Conservation (phyloP, 2,329 filamentous ascomycete genomes). For the Fusarium sp. region DNA sequence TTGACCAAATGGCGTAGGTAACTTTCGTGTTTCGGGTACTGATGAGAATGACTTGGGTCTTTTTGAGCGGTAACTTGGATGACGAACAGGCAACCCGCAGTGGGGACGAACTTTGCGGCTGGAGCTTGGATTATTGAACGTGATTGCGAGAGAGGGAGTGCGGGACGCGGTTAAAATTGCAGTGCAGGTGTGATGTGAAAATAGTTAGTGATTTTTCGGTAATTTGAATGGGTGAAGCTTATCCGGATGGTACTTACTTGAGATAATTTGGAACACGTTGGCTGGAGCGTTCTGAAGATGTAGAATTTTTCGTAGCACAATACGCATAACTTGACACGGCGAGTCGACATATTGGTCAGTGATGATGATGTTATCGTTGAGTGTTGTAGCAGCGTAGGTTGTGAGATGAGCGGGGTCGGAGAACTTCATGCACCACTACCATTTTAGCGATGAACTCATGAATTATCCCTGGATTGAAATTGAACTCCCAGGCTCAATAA, state of each 20-base stretch:
- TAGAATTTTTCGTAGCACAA: no score
- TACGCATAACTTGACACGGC: no score
- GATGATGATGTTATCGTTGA: no score
- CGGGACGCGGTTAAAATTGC: no score
- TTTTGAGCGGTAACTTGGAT: rapidly evolving
- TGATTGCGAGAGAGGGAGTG: rapidly evolving
- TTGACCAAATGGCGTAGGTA: rapidly evolving
- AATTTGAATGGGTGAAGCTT: no score
- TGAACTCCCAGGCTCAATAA: rapidly evolving
- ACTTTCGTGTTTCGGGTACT: rapidly evolving
- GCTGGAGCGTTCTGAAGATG: no score
- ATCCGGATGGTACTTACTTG: no score
- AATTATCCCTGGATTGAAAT: rapidly evolving
- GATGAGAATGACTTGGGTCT: rapidly evolving
- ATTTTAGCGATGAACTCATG: rapidly evolving
- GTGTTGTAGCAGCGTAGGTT: rapidly evolving
- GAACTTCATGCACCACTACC: rapidly evolving
- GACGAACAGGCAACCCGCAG: rapidly evolving
- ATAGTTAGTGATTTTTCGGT: no score
- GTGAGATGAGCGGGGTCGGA: rapidly evolving
- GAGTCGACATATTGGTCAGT: no score
- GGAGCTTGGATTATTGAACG: not conserved
- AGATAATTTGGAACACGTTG: no score
- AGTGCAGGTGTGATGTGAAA: no score
- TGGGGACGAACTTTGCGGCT: not conserved